These are phyloP conservation scores for Fusarium sp. DNA, from an alignment of 2,329 filamentous ascomycete species.

Conservation along the genomic window DNA sequence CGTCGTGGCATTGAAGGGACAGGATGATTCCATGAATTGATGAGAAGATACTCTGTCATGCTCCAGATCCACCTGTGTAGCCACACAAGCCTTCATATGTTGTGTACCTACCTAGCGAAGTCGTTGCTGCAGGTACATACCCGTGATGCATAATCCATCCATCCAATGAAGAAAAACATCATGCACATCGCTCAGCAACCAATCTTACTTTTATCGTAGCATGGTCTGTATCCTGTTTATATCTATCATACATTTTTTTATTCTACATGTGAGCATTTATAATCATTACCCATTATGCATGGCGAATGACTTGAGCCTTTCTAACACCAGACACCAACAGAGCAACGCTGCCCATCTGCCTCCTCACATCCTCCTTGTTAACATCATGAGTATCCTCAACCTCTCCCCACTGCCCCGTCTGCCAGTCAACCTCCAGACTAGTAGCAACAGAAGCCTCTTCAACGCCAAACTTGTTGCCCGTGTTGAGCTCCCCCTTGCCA, in stretches of 20 bases:
- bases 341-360: constrained; percentile 89
- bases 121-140: not conserved
- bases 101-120: not conserved
- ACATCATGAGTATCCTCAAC: constrained; percentile 99
- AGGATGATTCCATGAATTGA: not conserved
- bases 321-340: constrained; percentile 77
- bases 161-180: not conserved
- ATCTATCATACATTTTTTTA: constrained; percentile 34
- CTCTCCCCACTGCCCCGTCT: constrained; percentile 92
- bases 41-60: not conserved
- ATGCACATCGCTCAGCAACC: not conserved
- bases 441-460: constrained; percentile 83
- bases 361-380: constrained; percentile 85
- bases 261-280: constrained; percentile 20
- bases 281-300: not conserved
- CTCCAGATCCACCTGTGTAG: not conserved
- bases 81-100: not conserved
- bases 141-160: not conserved
- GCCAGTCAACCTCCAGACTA: constrained; percentile 89
- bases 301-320: constrained; percentile 28
- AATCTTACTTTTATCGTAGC: not conserved
- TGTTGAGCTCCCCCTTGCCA: constrained; percentile 55
- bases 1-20: not conserved
- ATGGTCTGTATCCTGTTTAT: not conserved
- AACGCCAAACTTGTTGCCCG: constrained; percentile 71